These are phyloP conservation scores for Saccharum spontaneum DNA, from an alignment of 176 grass and related monocot genomes.

Conservation along the genomic window DNA sequence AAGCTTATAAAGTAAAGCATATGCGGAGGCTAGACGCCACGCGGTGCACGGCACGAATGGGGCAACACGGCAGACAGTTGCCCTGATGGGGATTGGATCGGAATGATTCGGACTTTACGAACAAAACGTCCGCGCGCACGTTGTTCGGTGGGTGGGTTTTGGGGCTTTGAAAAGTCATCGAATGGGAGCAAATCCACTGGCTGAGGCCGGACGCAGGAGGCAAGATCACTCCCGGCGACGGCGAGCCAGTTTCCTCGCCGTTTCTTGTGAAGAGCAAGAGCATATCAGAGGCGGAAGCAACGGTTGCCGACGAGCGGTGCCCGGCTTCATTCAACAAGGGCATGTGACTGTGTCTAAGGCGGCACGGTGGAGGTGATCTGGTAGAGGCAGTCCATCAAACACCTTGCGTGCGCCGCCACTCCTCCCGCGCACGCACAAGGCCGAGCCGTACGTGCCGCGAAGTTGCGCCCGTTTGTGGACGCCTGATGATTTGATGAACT, in stretches of 20 bases:
- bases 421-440: not conserved
- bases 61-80: not conserved
- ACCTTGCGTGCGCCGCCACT: constrained; percentile 29
- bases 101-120: not conserved
- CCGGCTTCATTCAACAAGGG: not conserved
- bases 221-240: not conserved
- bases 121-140: constrained; percentile 2
- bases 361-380: not conserved
- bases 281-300: not conserved
- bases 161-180: not conserved
- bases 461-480: not conserved
- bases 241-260: not conserved
- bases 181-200: not conserved
- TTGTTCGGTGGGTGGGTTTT: not conserved
- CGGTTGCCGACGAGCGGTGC: not conserved
- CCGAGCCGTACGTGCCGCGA: not conserved
- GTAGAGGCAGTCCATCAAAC: constrained; percentile 24
- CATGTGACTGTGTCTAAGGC: not conserved
- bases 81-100: not conserved
- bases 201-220: not conserved
- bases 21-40: not conserved
- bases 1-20: constrained; percentile 11
- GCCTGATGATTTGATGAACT: not conserved
- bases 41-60: not conserved
- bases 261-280: constrained; percentile 5